Evolutionary conservation across 2,329 filamentous ascomycete species (phyloP).

Genomic region (Elsinoe fawcettii): DNA sequence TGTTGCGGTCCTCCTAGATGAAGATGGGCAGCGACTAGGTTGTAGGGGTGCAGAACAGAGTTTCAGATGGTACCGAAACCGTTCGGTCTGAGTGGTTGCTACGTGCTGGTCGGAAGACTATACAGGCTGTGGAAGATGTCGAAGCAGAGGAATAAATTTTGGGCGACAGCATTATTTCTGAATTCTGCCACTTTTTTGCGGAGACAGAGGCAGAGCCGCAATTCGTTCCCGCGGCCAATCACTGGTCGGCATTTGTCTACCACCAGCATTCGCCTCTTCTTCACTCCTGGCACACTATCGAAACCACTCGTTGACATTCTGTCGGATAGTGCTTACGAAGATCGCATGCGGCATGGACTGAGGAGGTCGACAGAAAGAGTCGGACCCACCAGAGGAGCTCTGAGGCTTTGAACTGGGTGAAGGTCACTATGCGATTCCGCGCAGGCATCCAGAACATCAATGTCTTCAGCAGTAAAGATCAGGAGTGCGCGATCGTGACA

Average conservation of each 20-base stretch:
- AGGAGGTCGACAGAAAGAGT: neutral
- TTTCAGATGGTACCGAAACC: too few species aligned
- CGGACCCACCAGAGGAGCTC: too few species aligned
- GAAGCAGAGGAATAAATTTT: neutral
- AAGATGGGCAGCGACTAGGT: neutral
- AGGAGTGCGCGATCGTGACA: too few species aligned
- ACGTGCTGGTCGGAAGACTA: too few species aligned
- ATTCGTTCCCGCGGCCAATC: neutral
- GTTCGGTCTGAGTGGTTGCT: too few species aligned
- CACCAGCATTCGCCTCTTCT: neutral
- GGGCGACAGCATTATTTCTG: neutral
- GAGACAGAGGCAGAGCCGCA: neutral
- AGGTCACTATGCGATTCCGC: constrained; percentile 43
- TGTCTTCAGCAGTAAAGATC: constrained; percentile 45
- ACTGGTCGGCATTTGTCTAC: neutral
- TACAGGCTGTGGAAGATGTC: too few species aligned
- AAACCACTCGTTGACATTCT: too few species aligned
- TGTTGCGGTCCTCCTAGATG: neutral
- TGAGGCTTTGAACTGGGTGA: too few species aligned
- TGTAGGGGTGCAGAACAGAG: too few species aligned
- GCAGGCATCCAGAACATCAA: constrained; percentile 45
- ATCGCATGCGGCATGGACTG: neutral
- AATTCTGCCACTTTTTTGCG: neutral
- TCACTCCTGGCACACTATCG: too few species aligned
- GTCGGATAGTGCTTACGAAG: neutral